Evolutionary conservation across 345 rosid species (phyloP).

Genomic region (Eucalyptus camaldulensis): DNA sequence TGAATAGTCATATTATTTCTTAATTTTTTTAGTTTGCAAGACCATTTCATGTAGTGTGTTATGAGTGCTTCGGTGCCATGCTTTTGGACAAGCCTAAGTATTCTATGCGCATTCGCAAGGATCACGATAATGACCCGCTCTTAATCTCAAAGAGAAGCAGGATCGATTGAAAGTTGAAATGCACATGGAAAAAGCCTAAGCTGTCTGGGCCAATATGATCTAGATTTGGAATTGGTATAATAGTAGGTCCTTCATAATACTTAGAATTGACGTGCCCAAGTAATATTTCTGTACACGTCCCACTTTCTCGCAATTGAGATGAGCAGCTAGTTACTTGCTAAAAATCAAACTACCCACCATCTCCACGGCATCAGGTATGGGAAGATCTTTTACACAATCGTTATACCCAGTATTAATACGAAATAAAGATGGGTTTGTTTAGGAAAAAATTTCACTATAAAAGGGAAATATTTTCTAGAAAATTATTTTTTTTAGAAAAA

Average conservation of each 20-base stretch:
- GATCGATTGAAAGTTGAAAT: background rate
- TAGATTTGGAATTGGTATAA: background rate
- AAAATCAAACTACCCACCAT: background rate
- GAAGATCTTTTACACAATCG: no score
- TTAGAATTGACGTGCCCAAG: background rate
- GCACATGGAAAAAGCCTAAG: background rate
- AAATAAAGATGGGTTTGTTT: background rate
- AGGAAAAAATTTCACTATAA: no score
- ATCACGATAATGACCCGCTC: background rate
- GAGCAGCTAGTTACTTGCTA: background rate
- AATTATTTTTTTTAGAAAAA: no score
- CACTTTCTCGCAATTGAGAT: background rate
- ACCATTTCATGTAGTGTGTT: no score
- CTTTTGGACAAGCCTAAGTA: background rate
- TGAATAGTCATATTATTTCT: background rate
- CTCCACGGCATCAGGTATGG: background rate
- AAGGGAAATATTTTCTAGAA: no score
- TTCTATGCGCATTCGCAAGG: background rate
- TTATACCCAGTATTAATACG: background rate
- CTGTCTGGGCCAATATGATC: background rate
- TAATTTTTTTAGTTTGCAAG: background rate
- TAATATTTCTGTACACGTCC: background rate
- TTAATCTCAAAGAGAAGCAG: background rate
- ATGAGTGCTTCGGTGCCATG: background rate
- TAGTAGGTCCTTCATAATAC: background rate